Base-by-base conservation (phyloP, 192 early-diverging fungal species). In the Umbelopsis vinacea region DNA sequence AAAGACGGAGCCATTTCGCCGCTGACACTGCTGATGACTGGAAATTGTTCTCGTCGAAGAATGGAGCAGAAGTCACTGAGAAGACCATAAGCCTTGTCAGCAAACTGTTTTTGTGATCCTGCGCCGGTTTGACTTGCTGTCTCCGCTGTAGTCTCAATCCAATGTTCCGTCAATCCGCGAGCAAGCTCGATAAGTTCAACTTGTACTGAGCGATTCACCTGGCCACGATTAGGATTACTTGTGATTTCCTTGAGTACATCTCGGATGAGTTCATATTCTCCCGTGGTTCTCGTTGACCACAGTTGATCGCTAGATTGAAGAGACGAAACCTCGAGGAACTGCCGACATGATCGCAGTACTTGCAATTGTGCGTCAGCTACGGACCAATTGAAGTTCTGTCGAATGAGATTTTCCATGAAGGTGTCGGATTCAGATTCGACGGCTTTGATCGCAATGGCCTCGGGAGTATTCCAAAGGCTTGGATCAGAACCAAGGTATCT, bases 261-360 rank as follows among this genome's bases (percentile, higher is more conserved):
- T 4, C 57, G 8, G 26, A 63, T 63, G 4, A 63, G 33, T 12
- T 63, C 57, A 5, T 63, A 63, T 63, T 63, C 29, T 19, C 57
- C 57, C 12, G 52, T 46, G 9, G 35, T 15, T 19, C 68, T 72
- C 9, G 23, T 66, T 11, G 63, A 53, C 73, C 73, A 79, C 11
- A 79, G 26, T 29, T 69, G 19, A 40, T 79, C 52, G 37, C 53
- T 29, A 14, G 67, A 46, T 21, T 67, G 60, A 21, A 46, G 24
- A 50, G 78, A 80, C 8, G 72, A 35, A 2, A 69, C 67, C 57
- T 79, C 75, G 14, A 77, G 66, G 43, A 83, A 77, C 2, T 66
- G 52, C 23, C 77, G 74, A 66, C 69, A 83, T 23, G 81, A 79
- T 29, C 66, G 60, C n/a, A 82, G 46, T 6, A 79, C 37, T 12